These are phyloP conservation scores for Solanum commersonii DNA, from an alignment of 257 asterid species.

Conservation along the genomic window DNA sequence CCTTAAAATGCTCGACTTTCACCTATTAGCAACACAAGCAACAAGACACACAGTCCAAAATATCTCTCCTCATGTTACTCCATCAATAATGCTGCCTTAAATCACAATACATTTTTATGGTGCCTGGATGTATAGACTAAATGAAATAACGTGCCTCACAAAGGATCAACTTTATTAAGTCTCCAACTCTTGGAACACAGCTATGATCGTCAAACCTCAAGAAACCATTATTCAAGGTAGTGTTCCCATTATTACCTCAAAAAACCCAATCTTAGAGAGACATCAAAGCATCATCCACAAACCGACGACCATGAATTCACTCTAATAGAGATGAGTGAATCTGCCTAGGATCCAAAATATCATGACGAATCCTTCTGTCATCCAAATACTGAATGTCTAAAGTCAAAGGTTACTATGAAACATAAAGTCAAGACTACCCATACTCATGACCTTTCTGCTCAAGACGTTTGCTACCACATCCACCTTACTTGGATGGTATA, in stretches of 20 bases:
- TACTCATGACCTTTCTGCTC: neutral
- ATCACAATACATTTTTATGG: neutral
- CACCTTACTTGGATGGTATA: neutral
- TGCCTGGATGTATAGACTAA: neutral
- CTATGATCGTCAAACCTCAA: neutral
- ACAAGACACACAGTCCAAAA: neutral
- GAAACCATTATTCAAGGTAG: neutral
- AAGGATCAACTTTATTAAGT: neutral
- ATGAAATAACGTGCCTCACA: neutral
- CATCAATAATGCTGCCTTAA: neutral
- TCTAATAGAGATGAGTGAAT: too few relatives aligned
- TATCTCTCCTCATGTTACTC: neutral
- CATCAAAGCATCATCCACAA: neutral
- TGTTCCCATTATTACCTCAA: rapidly evolving
- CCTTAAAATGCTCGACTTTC: neutral
- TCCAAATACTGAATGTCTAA: too few relatives aligned
- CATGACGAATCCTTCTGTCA: neutral
- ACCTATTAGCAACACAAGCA: neutral
- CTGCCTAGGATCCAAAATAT: neutral
- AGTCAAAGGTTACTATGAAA: neutral
- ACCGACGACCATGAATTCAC: neutral
- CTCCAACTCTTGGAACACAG: neutral
- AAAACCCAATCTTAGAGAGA: neutral
- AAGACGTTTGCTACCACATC: neutral
- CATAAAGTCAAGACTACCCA: too few relatives aligned